Evolutionary conservation across 2,329 filamentous ascomycete genomes (phyloP), one percentile per base, ranked within the genome.

Genomic region (Xylaria digitata): DNA sequence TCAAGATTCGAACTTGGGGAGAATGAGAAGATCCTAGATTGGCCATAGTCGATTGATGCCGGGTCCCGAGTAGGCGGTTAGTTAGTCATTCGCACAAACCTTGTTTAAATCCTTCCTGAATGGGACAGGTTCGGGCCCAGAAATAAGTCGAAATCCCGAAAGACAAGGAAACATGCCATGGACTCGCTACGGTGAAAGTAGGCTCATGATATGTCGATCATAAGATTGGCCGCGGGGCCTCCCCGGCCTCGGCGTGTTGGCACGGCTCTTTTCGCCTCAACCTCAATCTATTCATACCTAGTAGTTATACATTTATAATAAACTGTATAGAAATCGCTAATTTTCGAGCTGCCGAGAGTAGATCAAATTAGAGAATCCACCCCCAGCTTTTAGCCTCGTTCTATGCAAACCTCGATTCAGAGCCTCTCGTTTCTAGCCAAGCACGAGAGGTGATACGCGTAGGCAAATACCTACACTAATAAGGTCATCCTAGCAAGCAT

Each of bases 141-240:
- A 53, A 50, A 32, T 13, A 37, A 55, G 45, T 49, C 46, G 19
- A 45, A 42, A 8, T 48, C 61, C 23, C 11, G 11, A 53, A 53
- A 50, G 59, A 34, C 8, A 55, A 34, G 40, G 8, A 23, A 53
- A 26, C 13, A n/a, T 48, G 23, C 53, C 40, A 43, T 40, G 53
- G n/a, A n/a, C n/a, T n/a, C 63, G 19, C 57, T 56, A 65, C 23
- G 53, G 53, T 45, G 30, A 32, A 63, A 54, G 42, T 13, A 52
- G 55, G 60, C 61, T 60, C 19, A 40, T 60, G 26, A 61, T 40
- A 19, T 56, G 60, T 26, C 34, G 52, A 67, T 67, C 65, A 61
- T 45, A 61, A 58, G 61, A n/a, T 43, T 53, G 48, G 45, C 40
- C n/a, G 54, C 55, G 58, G 59, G 63, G 30, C 7, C 30, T 42